phyloP scores from a whole-genome alignment of 371 early-diverging fungal genomes.

The Rhizopus sp. region DNA sequence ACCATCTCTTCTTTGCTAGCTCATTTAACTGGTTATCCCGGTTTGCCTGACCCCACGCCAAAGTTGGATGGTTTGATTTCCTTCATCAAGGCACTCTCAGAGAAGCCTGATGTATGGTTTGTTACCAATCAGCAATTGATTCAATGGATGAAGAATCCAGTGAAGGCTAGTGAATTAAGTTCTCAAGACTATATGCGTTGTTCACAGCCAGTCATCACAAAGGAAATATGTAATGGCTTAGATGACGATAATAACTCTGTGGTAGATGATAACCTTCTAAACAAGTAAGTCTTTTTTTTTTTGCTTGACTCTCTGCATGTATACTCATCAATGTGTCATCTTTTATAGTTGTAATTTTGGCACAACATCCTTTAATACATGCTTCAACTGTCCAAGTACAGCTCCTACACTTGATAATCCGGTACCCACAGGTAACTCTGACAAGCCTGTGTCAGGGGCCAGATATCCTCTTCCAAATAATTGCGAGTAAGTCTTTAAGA shows the following conservation, averaged over 20 bases:
- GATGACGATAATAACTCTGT: constrained; percentile 55
- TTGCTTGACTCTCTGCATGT: neutral
- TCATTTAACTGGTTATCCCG: constrained; percentile 51
- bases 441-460: constrained; percentile 41
- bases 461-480: constrained; percentile 58
- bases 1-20: constrained; percentile 22
- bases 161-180: constrained; percentile 58
- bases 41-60: constrained; percentile 44
- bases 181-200: constrained; percentile 61
- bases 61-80: constrained; percentile 40
- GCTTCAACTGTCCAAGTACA: constrained; percentile 68
- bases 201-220: constrained; percentile 54
- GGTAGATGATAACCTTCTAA: constrained; percentile 47
- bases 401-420: constrained; percentile 55
- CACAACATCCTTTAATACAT: constrained; percentile 60
- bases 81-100: constrained; percentile 45
- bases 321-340: neutral
- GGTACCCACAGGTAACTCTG: constrained; percentile 44
- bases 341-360: constrained; percentile 53
- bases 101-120: constrained; percentile 62
- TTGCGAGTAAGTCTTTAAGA: constrained; percentile 56
- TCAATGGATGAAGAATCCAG: constrained; percentile 69
- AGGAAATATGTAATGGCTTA: constrained; percentile 75
- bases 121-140: constrained; percentile 68
- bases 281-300: constrained; percentile 31